phyloP scores from a whole-genome alignment of 495 filamentous ascomycete genomes.

The Hyaloscypha bicolor region DNA sequence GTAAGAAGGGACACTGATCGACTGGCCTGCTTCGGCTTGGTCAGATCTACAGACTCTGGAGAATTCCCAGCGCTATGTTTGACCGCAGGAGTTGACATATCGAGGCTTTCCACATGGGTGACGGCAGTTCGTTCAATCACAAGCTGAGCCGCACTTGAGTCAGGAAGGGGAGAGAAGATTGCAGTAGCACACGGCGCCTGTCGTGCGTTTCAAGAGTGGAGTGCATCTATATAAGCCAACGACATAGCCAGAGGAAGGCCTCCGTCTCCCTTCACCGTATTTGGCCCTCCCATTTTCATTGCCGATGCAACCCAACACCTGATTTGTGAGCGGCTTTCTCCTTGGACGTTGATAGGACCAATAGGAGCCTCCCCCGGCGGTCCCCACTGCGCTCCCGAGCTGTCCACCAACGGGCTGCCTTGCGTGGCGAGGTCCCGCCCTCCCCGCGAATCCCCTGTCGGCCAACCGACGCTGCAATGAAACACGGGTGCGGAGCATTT shows the following conservation, averaged over 20 bases:
- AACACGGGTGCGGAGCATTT: neutral
- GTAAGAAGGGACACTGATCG: neutral
- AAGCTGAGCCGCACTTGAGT: neutral
- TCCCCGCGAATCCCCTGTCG: neutral
- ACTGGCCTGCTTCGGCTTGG: neutral
- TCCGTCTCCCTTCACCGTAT: neutral
- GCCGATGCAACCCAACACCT: neutral
- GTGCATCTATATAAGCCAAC: neutral
- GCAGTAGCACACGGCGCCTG: neutral
- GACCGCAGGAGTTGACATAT: neutral
- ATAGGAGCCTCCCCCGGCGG: neutral
- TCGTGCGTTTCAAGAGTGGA: neutral
- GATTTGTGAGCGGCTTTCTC: neutral
- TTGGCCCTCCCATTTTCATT: neutral
- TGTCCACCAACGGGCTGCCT: neutral
- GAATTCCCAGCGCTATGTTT: neutral
- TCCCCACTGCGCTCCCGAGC: neutral
- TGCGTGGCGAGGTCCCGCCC: neutral
- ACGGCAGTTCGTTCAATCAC: neutral
- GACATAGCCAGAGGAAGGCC: neutral
- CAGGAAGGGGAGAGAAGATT: neutral
- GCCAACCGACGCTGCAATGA: neutral
- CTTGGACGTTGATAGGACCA: neutral
- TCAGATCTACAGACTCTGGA: neutral
- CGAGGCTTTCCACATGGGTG: neutral